Evolutionary conservation across 2,329 filamentous ascomycete genomes (phyloP).

Genomic region (Blastomyces emzantsi): DNA sequence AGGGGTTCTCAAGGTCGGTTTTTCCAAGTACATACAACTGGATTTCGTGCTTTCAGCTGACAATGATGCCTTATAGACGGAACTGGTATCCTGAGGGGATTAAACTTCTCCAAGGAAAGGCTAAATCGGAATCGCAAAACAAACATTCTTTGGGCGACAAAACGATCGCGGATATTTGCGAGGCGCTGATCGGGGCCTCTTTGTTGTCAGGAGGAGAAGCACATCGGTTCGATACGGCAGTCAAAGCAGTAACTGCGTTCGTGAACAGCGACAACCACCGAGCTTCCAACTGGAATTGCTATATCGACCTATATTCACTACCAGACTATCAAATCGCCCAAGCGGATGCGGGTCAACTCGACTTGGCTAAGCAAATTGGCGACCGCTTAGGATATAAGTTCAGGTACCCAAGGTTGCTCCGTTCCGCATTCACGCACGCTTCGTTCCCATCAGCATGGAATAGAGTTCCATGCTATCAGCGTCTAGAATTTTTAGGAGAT

Average conservation of each 20-base stretch:
- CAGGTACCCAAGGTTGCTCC: slow-evolving; percentile 62
- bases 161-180: slow-evolving; percentile 86
- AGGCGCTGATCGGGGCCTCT: slow-evolving; percentile 85
- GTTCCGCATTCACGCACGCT: slow-evolving; percentile 80
- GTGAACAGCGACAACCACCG: slow-evolving; percentile 61
- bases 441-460: slow-evolving; percentile 69
- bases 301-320: slow-evolving; percentile 57
- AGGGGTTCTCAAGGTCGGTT: slow-evolving; percentile 60
- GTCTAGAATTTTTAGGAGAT: slow-evolving; percentile 87
- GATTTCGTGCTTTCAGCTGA: slow-evolving; percentile 12
- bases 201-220: slow-evolving; percentile 47
- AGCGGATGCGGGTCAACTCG: slow-evolving; percentile 56
- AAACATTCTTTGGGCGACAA: slow-evolving; percentile 73
- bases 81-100: slow-evolving; percentile 84
- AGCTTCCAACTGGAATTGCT: slow-evolving; percentile 63
- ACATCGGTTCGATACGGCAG: slow-evolving; percentile 50
- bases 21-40: background rate
- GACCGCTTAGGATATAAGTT: slow-evolving; percentile 57
- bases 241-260: slow-evolving; percentile 49
- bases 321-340: slow-evolving; percentile 61
- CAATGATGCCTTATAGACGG: slow-evolving; percentile 38
- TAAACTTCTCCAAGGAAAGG: slow-evolving; percentile 61
- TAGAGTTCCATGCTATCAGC: slow-evolving; percentile 77
- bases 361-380: slow-evolving; percentile 58
- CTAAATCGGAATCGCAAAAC: slow-evolving; percentile 37